These are phyloP conservation scores for Tephrocybe rancida DNA, from an alignment of 768 basidiomycete species.

Conservation along the genomic window DNA sequence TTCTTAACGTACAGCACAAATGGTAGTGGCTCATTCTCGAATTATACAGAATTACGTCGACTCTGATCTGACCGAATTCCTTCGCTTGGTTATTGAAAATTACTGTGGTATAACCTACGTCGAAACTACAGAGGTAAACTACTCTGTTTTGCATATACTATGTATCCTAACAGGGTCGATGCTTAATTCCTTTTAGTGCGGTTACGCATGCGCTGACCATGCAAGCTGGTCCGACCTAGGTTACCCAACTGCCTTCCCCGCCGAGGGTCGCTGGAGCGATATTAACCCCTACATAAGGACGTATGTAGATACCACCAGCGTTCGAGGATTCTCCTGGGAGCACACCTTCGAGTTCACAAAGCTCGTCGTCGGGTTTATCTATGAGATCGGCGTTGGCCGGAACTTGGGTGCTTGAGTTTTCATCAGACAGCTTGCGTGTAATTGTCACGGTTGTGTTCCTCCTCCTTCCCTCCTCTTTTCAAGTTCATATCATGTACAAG, in stretches of 20 bases:
- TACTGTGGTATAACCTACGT: conserved; percentile 45
- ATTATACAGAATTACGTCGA: conserved; percentile 29
- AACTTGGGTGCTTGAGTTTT: too few species aligned
- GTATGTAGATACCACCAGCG: conserved; percentile 41
- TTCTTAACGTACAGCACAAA: neutral
- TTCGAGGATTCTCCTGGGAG: conserved; percentile 51
- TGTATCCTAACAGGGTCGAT: neutral
- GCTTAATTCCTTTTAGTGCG: conserved; percentile 23
- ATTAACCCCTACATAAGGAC: conserved; percentile 34
- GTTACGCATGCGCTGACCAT: conserved; percentile 74
- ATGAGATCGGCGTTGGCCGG: conserved; percentile 7
- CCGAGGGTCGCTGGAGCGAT: conserved; percentile 26
- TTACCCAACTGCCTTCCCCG: conserved; percentile 45
- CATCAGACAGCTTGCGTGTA: too few species aligned
- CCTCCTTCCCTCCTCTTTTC: too few species aligned
- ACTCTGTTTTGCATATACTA: conserved; percentile 14
- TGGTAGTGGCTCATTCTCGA: neutral
- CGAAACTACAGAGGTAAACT: conserved; percentile 42
- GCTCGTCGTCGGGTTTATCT: conserved; percentile 28
- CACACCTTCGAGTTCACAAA: conserved; percentile 68
- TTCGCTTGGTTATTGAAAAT: conserved; percentile 39
- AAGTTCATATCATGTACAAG: too few species aligned
- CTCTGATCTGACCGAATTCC: conserved; percentile 40
- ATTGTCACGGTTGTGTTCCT: too few species aligned
- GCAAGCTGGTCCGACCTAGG: conserved; percentile 65